These are phyloP conservation scores for Penicillium sp. DNA, from an alignment of 2,329 filamentous ascomycete species.

Conservation along the genomic window DNA sequence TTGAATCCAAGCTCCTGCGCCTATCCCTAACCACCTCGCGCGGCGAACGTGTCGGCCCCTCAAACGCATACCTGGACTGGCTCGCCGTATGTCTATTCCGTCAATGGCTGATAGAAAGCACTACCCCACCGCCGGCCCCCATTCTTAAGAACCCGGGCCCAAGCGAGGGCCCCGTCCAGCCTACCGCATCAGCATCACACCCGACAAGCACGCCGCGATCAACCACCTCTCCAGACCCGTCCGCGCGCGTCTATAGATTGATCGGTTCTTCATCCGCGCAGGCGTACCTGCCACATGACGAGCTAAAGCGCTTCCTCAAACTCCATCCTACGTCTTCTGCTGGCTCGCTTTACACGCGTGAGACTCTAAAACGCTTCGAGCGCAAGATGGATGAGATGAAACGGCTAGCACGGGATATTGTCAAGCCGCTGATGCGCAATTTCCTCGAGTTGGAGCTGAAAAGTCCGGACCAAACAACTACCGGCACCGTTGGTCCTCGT, in stretches of 20 bases:
- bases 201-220: constrained; percentile 22
- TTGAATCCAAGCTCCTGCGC: constrained; percentile 79
- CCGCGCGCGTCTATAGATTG: constrained; percentile 72
- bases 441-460: constrained; percentile 75
- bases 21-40: constrained; percentile 72
- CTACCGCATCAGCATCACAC: constrained; percentile 9
- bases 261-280: constrained; percentile 62
- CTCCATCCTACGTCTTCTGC: constrained; percentile 62
- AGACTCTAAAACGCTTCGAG: constrained; percentile 84
- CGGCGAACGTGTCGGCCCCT: constrained; percentile 78
- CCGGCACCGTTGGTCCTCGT: constrained; percentile 18
- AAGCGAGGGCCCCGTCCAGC: constrained; percentile 5
- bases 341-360: constrained; percentile 67
- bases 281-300: constrained; percentile 75
- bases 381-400: constrained; percentile 86
- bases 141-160: constrained; percentile 38
- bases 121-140: constrained; percentile 64
- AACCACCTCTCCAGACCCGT: constrained; percentile 28
- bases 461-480: constrained; percentile 22
- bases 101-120: constrained; percentile 91
- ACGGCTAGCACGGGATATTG: constrained; percentile 73
- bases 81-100: constrained; percentile 81
- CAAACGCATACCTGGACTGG: constrained; percentile 83
- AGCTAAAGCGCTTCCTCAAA: constrained; percentile 87
- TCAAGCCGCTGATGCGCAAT: constrained; percentile 81